Evolutionary conservation across 176 grass and related monocot genomes (phyloP).

Genomic region (Bonia amplexicaulis): DNA sequence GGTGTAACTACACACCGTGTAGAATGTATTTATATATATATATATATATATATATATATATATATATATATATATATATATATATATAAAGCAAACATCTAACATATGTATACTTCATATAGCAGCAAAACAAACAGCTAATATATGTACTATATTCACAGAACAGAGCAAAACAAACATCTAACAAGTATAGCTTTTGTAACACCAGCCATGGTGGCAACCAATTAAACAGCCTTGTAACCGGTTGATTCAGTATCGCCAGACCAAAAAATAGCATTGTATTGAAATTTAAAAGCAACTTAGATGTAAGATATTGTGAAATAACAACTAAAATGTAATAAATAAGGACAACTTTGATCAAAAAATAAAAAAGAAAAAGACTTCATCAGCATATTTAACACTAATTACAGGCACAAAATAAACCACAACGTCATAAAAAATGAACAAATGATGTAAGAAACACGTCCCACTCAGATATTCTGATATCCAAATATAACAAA

Average conservation of each 20-base stretch:
- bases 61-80: background rate
- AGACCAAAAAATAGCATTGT: background rate
- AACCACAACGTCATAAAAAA: background rate
- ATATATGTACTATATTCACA: background rate
- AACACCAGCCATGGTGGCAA: background rate
- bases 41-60: background rate
- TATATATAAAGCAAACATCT: too few species aligned
- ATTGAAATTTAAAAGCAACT: background rate
- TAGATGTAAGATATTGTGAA: background rate
- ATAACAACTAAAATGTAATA: background rate
- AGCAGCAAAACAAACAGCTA: background rate
- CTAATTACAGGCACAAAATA: background rate
- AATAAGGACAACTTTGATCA: background rate
- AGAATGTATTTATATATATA: background rate
- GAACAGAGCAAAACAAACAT: background rate
- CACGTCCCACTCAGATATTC: background rate
- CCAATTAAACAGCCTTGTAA: background rate
- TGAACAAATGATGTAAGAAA: background rate
- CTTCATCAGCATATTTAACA: background rate
- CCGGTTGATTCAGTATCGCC: background rate
- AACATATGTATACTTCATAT: too few species aligned
- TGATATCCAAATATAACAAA: background rate
- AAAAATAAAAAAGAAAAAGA: background rate
- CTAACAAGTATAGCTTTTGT: background rate
- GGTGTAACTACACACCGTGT: too few species aligned